phyloP scores from a whole-genome alignment of 441 rosid species.

The Macaranga tanarius region DNA sequence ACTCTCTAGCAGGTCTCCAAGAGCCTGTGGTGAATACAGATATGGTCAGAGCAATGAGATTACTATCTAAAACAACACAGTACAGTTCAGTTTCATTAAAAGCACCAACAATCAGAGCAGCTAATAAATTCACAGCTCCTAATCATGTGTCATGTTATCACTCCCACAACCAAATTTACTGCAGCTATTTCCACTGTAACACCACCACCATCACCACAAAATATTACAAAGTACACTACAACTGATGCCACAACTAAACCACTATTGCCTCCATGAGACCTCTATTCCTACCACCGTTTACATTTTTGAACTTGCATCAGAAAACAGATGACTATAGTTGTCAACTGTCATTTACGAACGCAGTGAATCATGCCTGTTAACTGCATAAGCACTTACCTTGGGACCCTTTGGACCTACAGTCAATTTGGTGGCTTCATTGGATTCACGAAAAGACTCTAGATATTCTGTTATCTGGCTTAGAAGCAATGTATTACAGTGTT shows the following conservation, averaged over 20 bases:
- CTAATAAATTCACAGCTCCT: background rate
- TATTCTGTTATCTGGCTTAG: conserved; percentile 60
- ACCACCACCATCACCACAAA: background rate
- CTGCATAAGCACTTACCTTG: conserved; percentile 47
- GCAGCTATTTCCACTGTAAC: background rate
- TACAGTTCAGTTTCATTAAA: background rate
- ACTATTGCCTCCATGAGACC: background rate
- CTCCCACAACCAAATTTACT: background rate
- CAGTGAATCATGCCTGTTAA: background rate
- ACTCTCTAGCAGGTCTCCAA: conserved; percentile 93
- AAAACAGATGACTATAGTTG: background rate
- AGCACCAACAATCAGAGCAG: background rate
- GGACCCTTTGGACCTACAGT: conserved; percentile 62
- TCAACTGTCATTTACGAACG: background rate
- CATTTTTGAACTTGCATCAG: background rate
- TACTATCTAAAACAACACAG: background rate
- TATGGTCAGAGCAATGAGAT: conserved; percentile 8
- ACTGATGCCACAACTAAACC: background rate
- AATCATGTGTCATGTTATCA: background rate
- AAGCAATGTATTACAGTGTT: conserved; percentile 47
- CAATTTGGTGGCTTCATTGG: conserved; percentile 37
- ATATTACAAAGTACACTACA: background rate
- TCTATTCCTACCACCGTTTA: background rate
- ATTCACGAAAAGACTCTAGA: conserved; percentile 42
- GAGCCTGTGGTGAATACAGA: conserved; percentile 55